Evolutionary conservation across 805 yeast genomes (phyloP).

Genomic region (Metschnikowia kofuensis): DNA sequence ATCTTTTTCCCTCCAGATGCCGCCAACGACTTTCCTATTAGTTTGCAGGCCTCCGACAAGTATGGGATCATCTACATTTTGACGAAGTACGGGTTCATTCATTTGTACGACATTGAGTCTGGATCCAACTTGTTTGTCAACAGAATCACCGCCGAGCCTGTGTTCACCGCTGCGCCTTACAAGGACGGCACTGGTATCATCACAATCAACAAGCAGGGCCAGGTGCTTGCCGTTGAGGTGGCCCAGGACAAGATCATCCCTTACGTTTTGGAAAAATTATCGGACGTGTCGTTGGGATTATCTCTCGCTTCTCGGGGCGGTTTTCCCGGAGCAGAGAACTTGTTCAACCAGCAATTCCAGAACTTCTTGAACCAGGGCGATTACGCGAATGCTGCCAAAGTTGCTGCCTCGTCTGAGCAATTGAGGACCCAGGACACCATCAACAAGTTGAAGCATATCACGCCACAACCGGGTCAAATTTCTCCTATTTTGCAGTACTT

Average conservation of each 20-base stretch:
- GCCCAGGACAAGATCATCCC: slow-evolving; percentile 83
- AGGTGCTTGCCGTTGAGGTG: slow-evolving; percentile 88
- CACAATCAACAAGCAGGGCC: slow-evolving; percentile 93
- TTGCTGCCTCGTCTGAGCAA: slow-evolving; percentile 92
- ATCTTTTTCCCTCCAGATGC: slow-evolving; percentile 97
- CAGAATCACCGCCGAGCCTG: slow-evolving; percentile 93
- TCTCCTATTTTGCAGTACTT: slow-evolving; percentile 94
- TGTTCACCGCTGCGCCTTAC: slow-evolving; percentile 81
- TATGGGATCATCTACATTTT: slow-evolving; percentile 86
- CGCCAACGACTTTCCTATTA: slow-evolving; percentile 91
- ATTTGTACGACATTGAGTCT: slow-evolving; percentile 88
- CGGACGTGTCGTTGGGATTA: slow-evolving; percentile 83
- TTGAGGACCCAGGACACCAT: slow-evolving; percentile 93
- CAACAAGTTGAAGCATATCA: slow-evolving; percentile 84
- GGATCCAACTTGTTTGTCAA: slow-evolving; percentile 92
- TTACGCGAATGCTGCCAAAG: slow-evolving; percentile 89
- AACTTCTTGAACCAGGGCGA: slow-evolving; percentile 79
- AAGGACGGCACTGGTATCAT: slow-evolving; percentile 77
- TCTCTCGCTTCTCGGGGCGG: slow-evolving; percentile 93
- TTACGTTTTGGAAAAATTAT: slow-evolving; percentile 79
- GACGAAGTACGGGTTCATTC: slow-evolving; percentile 96
- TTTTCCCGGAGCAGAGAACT: slow-evolving; percentile 92
- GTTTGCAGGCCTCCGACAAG: slow-evolving; percentile 78
- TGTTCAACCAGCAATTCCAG: slow-evolving; percentile 90
- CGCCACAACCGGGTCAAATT: slow-evolving; percentile 90